Conservation (phyloP, 2,329 filamentous ascomycete genomes). For the Aspergillus floridensis region DNA sequence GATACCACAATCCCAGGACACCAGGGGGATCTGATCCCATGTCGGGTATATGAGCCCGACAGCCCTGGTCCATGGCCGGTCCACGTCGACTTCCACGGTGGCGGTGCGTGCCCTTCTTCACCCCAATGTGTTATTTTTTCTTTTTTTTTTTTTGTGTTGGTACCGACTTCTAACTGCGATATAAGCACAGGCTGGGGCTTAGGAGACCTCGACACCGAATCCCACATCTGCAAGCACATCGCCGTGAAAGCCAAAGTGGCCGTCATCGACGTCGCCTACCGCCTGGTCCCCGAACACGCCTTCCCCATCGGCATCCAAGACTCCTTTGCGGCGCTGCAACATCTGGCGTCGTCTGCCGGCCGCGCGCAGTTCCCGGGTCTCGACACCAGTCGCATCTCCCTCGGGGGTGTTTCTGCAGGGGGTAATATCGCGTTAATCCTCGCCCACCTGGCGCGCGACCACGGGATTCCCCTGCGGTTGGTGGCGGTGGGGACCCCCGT, state of each 20-base stretch:
- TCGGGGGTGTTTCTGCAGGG: constrained; percentile 48
- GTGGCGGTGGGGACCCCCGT: constrained; percentile 43
- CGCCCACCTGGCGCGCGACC: constrained; percentile 43
- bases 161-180: no score
- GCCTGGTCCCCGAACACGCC: constrained; percentile 50
- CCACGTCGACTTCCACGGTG: constrained; percentile 52
- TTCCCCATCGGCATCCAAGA: constrained; percentile 53
- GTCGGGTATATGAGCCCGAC: constrained; percentile 49
- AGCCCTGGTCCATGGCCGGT: constrained; percentile 45
- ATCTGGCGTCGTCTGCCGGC: constrained; percentile 34
- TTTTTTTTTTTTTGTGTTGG: no score
- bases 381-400: constrained; percentile 38
- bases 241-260: constrained; percentile 45
- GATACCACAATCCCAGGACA: constrained; percentile 36
- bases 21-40: constrained; percentile 33
- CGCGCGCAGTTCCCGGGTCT: constrained; percentile 39
- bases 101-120: constrained; percentile 23
- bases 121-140: no score
- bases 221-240: constrained; percentile 50
- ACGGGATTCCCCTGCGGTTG: constrained; percentile 37
- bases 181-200: constrained; percentile 42
- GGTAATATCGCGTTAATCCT: constrained; percentile 27
- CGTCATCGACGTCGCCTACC: constrained; percentile 54
- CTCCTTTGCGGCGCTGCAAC: constrained; percentile 47
- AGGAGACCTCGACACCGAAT: constrained; percentile 51